These are phyloP conservation scores for Afroboletus lepidellus DNA, from an alignment of 1,284 basidiomycete species.

Conservation along the genomic window DNA sequence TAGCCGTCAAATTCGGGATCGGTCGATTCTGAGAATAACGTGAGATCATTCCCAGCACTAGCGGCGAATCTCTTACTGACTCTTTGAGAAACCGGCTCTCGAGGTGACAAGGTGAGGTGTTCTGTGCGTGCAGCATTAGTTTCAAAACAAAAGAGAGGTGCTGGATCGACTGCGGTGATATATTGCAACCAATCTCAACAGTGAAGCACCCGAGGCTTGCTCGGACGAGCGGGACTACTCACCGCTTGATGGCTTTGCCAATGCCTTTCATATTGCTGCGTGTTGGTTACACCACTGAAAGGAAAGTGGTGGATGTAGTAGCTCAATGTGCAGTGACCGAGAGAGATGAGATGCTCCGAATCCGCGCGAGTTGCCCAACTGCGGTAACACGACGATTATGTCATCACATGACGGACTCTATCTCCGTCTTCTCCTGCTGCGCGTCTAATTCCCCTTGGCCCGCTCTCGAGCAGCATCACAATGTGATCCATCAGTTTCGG, in stretches of 20 bases:
- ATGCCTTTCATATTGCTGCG: conserved; percentile 70
- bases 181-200: conserved; percentile 3
- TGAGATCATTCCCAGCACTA: conserved; percentile 8
- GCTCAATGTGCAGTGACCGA: not conserved
- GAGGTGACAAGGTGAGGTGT: conserved; percentile 86
- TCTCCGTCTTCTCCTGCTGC: no score
- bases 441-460: no score
- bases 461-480: no score
- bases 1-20: conserved; percentile 89
- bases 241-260: conserved; percentile 78
- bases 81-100: conserved; percentile 88
- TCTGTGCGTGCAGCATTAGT: conserved; percentile 39
- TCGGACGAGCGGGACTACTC: conserved; percentile 19
- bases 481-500: no score
- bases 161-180: conserved; percentile 7
- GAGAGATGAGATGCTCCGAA: not conserved
- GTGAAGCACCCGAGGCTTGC: not conserved
- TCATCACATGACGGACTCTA: conserved; percentile 11
- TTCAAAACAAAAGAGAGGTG: not conserved
- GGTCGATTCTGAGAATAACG: conserved; percentile 59
- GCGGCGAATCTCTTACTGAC: conserved; percentile 39
- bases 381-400: conserved; percentile 13
- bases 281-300: not conserved
- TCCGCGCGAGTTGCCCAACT: not conserved
- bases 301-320: not conserved